Base-by-base conservation (phyloP, 2,329 filamentous ascomycete species). In the Fusarium verticillioides region DNA sequence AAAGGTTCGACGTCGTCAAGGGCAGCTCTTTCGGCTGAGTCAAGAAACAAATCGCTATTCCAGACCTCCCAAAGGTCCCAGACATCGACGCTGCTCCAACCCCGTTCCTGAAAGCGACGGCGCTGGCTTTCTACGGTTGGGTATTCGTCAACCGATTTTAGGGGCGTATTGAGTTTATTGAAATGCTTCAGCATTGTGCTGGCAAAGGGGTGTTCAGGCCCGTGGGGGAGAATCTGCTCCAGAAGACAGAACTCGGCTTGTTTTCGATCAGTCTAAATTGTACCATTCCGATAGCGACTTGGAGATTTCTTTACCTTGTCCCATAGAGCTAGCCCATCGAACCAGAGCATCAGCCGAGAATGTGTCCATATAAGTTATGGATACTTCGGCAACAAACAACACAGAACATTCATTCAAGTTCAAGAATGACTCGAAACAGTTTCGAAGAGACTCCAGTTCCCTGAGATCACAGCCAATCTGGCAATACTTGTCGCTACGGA, bases 371-470 rank as follows among this genome's bases (percentile, higher is more conserved):
- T 97, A 97, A 2, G 94, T 96, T 44, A 97, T 89, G 7, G 95
- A 97, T 19, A 97, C 95, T 82, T 98, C 96, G 2, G 95, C 95
- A 32, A 95, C 88, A 77, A 96, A 97, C 30, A 98, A 84, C 5
- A 97, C 87, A 6, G 87, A 85, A 66, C 88, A 90, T 12, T 88
- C 83, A 3, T 86, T 79, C 21, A 92, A 79, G 43, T 91, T 84
- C 5, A 94, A 79, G 49, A 92, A 85, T 16, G 82, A 82, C 23
- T 86, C 86, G 30, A 97, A 82, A 8, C 89, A 85, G 10, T 84
- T 78, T 64, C 91, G 85, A 15, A 98, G 84, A 21, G 84, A 85
- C 28, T 85, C 78, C 9, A 95, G 84, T 60, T 96, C 87, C 39
- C 92, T 89, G 42, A 98, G 83, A 81, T 97, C 94, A 77, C 94